Conservation (phyloP, 805 yeast genomes). For the Helenozyma baotianmanensis region DNA sequence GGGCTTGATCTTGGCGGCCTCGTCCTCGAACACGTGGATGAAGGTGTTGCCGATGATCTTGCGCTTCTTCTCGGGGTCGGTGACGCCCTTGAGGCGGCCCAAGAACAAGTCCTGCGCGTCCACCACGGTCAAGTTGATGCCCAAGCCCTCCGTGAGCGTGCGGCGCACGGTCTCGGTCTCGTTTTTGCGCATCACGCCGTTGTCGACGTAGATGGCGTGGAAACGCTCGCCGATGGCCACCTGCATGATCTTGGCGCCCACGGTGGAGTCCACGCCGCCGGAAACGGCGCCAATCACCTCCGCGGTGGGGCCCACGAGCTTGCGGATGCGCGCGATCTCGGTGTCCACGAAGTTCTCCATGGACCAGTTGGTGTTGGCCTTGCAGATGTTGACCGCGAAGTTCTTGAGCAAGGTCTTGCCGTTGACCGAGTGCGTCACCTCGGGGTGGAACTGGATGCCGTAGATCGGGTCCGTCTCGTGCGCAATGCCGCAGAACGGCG, state of each 20-base stretch:
- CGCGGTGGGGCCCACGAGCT: conserved; percentile 92
- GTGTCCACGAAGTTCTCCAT: conserved; percentile 98
- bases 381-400: conserved; percentile 89
- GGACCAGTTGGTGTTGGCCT: conserved; percentile 88
- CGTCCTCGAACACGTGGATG: conserved; percentile 94
- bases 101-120: conserved; percentile 92
- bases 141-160: conserved; percentile 88
- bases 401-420: conserved; percentile 85
- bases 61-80: conserved; percentile 98
- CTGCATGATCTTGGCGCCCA: conserved; percentile 95
- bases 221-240: conserved; percentile 98
- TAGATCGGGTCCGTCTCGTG: conserved; percentile 68
- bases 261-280: conserved; percentile 99
- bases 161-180: conserved; percentile 87
- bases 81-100: conserved; percentile 81
- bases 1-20: conserved; percentile 88
- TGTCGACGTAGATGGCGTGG: conserved; percentile 97
- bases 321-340: conserved; percentile 88
- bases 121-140: conserved; percentile 89
- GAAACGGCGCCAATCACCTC: conserved; percentile 99
- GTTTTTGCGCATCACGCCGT: conserved; percentile 94
- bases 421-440: conserved; percentile 91
- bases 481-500: conserved; percentile 92
- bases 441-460: conserved; percentile 99
- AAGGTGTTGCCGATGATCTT: conserved; percentile 98